These are phyloP conservation scores for Pleurotus tuoliensis DNA, from an alignment of 768 basidiomycete genomes.

Conservation along the genomic window DNA sequence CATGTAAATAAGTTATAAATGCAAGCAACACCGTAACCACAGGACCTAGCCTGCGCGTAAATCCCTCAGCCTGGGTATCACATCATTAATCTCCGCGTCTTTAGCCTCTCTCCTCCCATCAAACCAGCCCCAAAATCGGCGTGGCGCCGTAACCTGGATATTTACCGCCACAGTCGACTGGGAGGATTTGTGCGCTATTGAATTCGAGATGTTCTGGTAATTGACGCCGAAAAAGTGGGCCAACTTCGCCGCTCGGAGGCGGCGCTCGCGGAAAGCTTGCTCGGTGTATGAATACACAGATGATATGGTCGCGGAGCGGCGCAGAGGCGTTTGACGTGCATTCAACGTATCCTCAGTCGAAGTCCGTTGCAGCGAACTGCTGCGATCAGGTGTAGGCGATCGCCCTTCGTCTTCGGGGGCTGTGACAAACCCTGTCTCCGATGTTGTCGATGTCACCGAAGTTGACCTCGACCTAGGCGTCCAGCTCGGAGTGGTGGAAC, in stretches of 20 bases:
- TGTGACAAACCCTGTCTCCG: constrained; percentile 4
- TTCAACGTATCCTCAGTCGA: not conserved
- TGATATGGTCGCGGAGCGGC: not conserved
- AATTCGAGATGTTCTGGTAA: constrained; percentile 38
- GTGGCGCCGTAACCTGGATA: constrained; percentile 30
- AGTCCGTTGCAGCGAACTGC: not conserved
- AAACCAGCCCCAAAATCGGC: constrained; percentile 37
- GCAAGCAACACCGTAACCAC: not conserved
- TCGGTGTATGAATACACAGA: not conserved
- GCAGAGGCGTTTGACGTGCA: not conserved
- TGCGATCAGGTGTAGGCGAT: not conserved
- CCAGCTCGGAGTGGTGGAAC: not conserved
- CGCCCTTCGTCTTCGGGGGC: constrained; percentile 2
- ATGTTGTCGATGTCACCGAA: constrained; percentile 10
- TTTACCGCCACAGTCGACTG: constrained; percentile 26
- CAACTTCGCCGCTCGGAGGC: constrained; percentile 50
- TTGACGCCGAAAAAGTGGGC: constrained; percentile 56
- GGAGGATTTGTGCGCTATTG: constrained; percentile 6
- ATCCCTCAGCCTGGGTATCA: constrained; percentile 39
- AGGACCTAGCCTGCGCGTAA: constrained; percentile 28
- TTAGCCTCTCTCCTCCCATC: constrained; percentile 23
- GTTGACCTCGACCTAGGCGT: constrained; percentile 10
- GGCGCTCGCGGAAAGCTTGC: constrained; percentile 24
- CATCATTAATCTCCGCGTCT: constrained; percentile 36
- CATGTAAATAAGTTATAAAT: constrained; percentile 10